Evolutionary conservation across 2,329 filamentous ascomycete genomes (phyloP).

Genomic region (Fusarium luffae): DNA sequence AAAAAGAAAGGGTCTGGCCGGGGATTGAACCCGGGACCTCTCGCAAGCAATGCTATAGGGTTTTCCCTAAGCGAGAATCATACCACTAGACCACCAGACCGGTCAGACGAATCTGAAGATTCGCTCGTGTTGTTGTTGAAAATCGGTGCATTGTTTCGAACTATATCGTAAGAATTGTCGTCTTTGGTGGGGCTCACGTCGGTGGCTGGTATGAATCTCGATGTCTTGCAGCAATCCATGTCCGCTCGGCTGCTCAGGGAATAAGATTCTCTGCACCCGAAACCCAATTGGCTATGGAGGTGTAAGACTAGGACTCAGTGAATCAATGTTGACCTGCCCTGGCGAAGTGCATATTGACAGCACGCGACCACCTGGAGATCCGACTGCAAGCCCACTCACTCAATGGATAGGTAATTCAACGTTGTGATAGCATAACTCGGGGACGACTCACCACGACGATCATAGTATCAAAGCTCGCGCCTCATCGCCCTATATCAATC

Average conservation of each 20-base stretch:
- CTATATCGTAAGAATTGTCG: not conserved
- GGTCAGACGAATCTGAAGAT: constrained; percentile 11
- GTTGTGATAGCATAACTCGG: not conserved
- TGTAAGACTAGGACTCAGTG: not conserved
- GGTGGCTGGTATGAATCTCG: constrained; percentile 4
- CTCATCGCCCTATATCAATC: not conserved
- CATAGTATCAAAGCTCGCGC: not conserved
- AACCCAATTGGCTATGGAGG: constrained; percentile 2
- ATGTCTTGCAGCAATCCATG: constrained; percentile 16
- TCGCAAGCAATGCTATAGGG: constrained; percentile 54
- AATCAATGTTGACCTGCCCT: not conserved
- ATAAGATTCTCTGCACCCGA: not conserved
- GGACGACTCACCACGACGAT: constrained; percentile 6
- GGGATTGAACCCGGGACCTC: constrained; percentile 61
- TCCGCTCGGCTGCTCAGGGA: not conserved
- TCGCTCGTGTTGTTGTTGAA: constrained; percentile 22
- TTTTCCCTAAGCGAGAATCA: constrained; percentile 76
- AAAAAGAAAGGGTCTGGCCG: constrained; percentile 56
- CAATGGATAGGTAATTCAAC: not conserved
- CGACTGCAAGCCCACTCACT: not conserved
- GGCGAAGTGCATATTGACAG: not conserved
- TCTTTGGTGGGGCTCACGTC: not conserved
- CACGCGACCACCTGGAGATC: not conserved
- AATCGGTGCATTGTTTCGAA: accelerated
- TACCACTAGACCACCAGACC: constrained; percentile 73